Evolutionary conservation across 768 basidiomycete species (phyloP), one percentile per base, ranked within the genome.

Genomic region (Calocybe cyanea): DNA sequence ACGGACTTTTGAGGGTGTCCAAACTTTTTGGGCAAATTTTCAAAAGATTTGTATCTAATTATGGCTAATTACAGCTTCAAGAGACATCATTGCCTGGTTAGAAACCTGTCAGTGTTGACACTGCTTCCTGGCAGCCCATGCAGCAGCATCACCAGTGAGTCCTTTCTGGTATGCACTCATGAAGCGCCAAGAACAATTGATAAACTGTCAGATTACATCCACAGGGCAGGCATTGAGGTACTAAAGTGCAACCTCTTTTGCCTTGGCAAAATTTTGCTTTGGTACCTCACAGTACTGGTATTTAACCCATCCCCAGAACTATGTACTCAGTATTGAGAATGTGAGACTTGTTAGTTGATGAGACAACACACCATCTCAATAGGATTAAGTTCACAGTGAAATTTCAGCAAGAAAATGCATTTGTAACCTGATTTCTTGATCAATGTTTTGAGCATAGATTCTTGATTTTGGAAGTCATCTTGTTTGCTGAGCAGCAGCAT

Each of bases 301-400:
- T 44, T 68, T 68, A 19, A 48, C 54, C 64, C 62, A 67, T 4
- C 63, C 62, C 61, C 64, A 66, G 31, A 65, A 61, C 55, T 59
- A 4, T 2, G 4, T 30, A 8, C 17, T 32, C n/a, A 28, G 25
- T 35, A n/a, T 35, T 18, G 17, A 35, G 34, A 6, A 14, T 6
- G 7, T 18, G 7, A n/a, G 17, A 35, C 14, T 7, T 35, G 34
- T 35, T 18, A n/a, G 4, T 18, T 7, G 17, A 14, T 35, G 4
- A 14, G n/a, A 35, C 17, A 10, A 52, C 64, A 45, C 42, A 64
- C 65, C 65, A 71, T 68, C 56, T 74, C 71, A 57, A 76, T 76
- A 11, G 68, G 66, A 55, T 75, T 75, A 4, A 48, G 33, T 21
- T 48, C 46, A 41, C 46, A 36, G 23, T 34, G 39, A 25, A 45